Evolutionary conservation across 495 filamentous ascomycete genomes (phyloP), one percentile per base, ranked within the genome.

Genomic region (Beverwykella pulmonaria): DNA sequence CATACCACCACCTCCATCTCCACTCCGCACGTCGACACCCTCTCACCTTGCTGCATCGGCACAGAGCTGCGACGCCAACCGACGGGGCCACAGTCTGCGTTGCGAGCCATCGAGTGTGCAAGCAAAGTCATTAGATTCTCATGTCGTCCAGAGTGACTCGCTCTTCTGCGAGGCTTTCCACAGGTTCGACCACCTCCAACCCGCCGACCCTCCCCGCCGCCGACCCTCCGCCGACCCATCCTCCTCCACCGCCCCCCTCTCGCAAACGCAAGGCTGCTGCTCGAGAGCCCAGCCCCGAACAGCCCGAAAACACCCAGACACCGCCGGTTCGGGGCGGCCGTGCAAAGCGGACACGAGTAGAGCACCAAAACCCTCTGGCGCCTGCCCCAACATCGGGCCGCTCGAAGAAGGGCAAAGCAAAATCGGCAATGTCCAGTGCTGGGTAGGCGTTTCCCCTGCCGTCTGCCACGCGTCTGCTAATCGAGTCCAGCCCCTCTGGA

Each of bases 351-450:
- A 49, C 69, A 34, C 53, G 65, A 60, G 64, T 59, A 53, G 66
- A 66, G 41, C 39, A 61, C 17, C 59, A 50, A 32, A 68, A 65
- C 39, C 57, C 67, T 46, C 30, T 55, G 17, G 44, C 50, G 27
- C 63, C 67, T 48, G 61, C 72, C 25, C 56, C 65, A 26, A 23
- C 59, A 19, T 50, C 68, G 32, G 32, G 60, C 49, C 65, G 64
- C 41, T 59, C 66, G 55, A 64, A 68, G 77, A 83, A 84, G 78
- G 79, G 84, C 74, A 87, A 89, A 79, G 79, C 82, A 75, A 74
- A 86, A 55, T 79, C 82, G 78, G 83, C 82, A 73, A 94, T 93
- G 92, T 92, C 92, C 79, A 90, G 88, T 81, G 85, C 89, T 75
- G 87, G 86, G 91, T 94, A 79, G 59, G 84, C 80, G n/a, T 60